phyloP scores from a whole-genome alignment of 2,329 filamentous ascomycete species.

The Pseudophaeomoniella oleicola region DNA sequence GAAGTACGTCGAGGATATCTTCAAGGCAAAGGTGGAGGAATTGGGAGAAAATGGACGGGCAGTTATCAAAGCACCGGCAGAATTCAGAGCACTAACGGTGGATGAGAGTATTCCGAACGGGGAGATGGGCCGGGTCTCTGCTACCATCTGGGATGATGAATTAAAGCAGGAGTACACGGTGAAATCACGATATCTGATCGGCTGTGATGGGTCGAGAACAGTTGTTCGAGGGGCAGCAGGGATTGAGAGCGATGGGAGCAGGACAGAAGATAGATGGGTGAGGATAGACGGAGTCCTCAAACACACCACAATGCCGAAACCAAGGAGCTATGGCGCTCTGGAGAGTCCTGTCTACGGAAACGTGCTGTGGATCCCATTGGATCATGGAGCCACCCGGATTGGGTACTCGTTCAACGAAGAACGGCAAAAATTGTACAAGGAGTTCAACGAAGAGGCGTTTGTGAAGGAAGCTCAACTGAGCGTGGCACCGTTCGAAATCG shows the following conservation, averaged over 20 bases:
- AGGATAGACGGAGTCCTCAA: slow-evolving; percentile 36
- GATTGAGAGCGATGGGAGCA: slow-evolving; percentile 35
- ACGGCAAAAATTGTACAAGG: slow-evolving; percentile 19
- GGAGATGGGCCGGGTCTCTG: slow-evolving; percentile 11
- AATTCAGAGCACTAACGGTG: slow-evolving; percentile 23
- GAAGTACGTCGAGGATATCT: slow-evolving; percentile 40
- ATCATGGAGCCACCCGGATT: slow-evolving; percentile 38
- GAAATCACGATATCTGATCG: slow-evolving; percentile 33
- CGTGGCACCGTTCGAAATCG: slow-evolving; percentile 24
- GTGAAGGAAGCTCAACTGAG: slow-evolving; percentile 23
- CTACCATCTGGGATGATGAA: slow-evolving; percentile 15
- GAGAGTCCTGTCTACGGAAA: slow-evolving; percentile 39
- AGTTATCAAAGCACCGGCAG: slow-evolving; percentile 19
- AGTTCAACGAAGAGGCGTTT: slow-evolving; percentile 21
- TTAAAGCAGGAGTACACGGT: slow-evolving; percentile 15
- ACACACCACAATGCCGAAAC: slow-evolving; percentile 32
- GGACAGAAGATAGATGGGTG: slow-evolving; percentile 38
- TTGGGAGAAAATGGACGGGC: slow-evolving; percentile 16
- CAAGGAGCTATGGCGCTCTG: slow-evolving; percentile 32
- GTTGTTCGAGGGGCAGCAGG: slow-evolving; percentile 31
- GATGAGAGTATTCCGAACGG: slow-evolving; percentile 16
- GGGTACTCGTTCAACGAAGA: slow-evolving; percentile 36
- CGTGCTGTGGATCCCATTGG: slow-evolving; percentile 39
- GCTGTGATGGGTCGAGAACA: slow-evolving; percentile 36
- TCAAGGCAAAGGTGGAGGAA: slow-evolving; percentile 25